These are phyloP conservation scores for Hirsutella minnesotensis DNA, from an alignment of 2,329 filamentous ascomycete species.

Conservation along the genomic window DNA sequence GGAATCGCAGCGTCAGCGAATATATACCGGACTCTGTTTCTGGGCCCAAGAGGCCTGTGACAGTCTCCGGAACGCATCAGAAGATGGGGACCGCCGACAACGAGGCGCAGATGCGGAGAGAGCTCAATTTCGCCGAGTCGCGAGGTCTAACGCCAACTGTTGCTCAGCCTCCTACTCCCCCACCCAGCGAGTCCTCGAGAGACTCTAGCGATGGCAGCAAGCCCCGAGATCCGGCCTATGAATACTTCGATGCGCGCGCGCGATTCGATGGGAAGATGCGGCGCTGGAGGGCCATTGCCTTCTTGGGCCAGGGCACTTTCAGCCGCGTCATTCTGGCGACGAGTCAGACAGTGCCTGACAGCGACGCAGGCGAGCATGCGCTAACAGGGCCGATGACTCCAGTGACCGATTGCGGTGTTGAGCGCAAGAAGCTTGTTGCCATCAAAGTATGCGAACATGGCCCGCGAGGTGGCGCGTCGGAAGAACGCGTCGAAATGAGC, in stretches of 20 bases:
- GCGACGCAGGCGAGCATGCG: conserved; percentile 18
- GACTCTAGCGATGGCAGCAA: conserved; percentile 28
- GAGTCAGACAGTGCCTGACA: conserved; percentile 50
- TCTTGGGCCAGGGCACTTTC: conserved; percentile 87
- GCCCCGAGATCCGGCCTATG: conserved; percentile 29
- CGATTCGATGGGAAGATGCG: conserved; percentile 58
- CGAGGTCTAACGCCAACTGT: conserved; percentile 55
- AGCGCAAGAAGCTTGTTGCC: conserved; percentile 76
- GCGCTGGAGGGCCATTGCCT: conserved; percentile 67
- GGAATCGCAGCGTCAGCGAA: conserved; percentile 80
- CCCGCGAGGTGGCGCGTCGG: conserved; percentile 82
- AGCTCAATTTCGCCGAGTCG: conserved; percentile 68
- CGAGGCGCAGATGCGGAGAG: conserved; percentile 51
- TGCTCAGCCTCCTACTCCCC: conserved; percentile 65
- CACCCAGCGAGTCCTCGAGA: conserved; percentile 60
- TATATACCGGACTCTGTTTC: conserved; percentile 65
- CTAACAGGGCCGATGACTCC: conserved; percentile 19
- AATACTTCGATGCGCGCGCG: conserved; percentile 60
- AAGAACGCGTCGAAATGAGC: conserved; percentile 85
- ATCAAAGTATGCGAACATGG: conserved; percentile 95
- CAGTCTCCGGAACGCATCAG: conserved; percentile 52
- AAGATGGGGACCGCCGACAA: conserved; percentile 24
- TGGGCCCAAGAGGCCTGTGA: conserved; percentile 60
- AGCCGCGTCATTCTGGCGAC: conserved; percentile 89
- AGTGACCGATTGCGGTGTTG: conserved; percentile 18